Base-by-base conservation (phyloP, 768 basidiomycete species). In the Termitomyces sp. region DNA sequence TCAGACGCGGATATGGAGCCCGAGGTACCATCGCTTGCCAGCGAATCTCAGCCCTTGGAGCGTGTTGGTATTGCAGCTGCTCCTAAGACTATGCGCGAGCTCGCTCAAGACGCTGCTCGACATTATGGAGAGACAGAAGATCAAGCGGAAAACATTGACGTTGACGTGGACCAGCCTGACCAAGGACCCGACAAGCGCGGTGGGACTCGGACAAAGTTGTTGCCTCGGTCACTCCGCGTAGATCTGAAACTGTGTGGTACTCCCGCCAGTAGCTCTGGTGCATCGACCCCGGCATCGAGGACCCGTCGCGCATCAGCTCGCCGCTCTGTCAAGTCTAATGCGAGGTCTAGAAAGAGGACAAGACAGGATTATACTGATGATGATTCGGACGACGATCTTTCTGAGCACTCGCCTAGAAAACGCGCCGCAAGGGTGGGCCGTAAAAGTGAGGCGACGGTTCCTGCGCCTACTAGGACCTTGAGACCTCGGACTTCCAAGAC, bases 31-130 rank as follows among this genome's bases (percentile, higher is more conserved):
- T 32, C 49, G 20, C 20, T 55, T 20, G 20, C 40, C 6, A 20
- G n/a, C 40, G 44, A 32, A 23, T 50, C 32, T 1, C 50, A 14
- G 28, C 43, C 36, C 32, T n/a, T 20, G 28, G 57, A 30, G 18
- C 26, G 18, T 20, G 32, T 46, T 57, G 30, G 40, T 5, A 8
- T 2, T 46, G 55, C 47, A 8, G 8, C 40, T 30, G 68, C 62
- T 13, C 82, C 85, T 14, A 87, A 81, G 70, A 84, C 86, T 18
- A 85, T 90, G 86, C 75, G 76, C 33, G 80, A 89, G 63, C 74
- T 89, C 60, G 86, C 85, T 12, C 84, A 84, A 60, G 79, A 75
- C 52, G 70, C 72, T 35, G 72, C 66, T 23, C 63, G 58, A 47
- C 67, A 50, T 57, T 64, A 32, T 44, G 56, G 35, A 55, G 49